Base-by-base conservation (phyloP, 2,329 filamentous ascomycete genomes). In the Leptosphaerulina australis region DNA sequence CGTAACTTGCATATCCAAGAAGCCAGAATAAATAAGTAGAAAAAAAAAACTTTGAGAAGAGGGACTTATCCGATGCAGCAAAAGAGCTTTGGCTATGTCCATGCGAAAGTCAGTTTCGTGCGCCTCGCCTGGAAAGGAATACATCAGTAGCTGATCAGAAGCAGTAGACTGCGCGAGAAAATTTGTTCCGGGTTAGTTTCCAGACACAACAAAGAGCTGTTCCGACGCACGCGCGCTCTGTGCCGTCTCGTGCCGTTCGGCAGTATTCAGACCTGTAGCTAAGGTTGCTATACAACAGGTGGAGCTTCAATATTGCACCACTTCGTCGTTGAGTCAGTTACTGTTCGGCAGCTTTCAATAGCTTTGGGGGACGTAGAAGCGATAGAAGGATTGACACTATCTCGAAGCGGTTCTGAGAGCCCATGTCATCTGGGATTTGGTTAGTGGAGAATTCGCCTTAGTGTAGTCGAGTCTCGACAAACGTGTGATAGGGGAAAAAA, bases 221-320 rank as follows among this genome's bases (percentile, higher is more conserved):
- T 37, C 35, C 41, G 43, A 21, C 21, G 31, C 17, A 30, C 36
- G 21, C 48, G 33, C 41, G 48, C 41, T 37, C 15, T 46, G 41
- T 51, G 41, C 48, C 48, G 48, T 44, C 36, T 51, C 41, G 37
- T 46, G 48, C 48, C 48, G 48, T 26, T 31, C 37, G 48, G 36
- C 35, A 45, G 26, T 28, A 17, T 51, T 36, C 22, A 5, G 21
- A 24, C 24, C 29, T 44, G 48, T 51, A 12, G 48, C 48, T 51
- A 51, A 41, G 35, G 35, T 31, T 51, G 41, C 48, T 50, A 50
- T 15, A 36, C 9, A 45, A 10, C 30, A 40, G 48, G 48, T 51
- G 48, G 48, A 46, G 48, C 41, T 31, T 46, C 48, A 51, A 51
- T 51, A 51, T 37, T 41, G 36, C 36, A 43, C 31, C 15, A 31